Percentiles rank a stretch among this genome's conserved stretches.
phyloP scores from a whole-genome alignment of 2,329 filamentous ascomycete genomes.

The Fonsecaea monophora region DNA sequence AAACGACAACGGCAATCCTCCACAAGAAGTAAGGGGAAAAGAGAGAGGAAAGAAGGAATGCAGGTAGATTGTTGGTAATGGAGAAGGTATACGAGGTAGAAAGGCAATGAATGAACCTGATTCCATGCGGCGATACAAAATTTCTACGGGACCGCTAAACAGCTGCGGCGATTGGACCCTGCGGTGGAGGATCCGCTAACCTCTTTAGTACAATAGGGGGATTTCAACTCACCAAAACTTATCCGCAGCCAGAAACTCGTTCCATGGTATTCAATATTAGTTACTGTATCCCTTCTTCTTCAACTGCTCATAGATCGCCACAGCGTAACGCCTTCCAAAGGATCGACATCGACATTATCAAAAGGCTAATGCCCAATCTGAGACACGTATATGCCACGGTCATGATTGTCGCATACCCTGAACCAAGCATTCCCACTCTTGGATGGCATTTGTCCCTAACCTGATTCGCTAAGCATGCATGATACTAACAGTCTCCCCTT shows the following conservation, averaged over 20 bases:
- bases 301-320: no score
- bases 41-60: not conserved
- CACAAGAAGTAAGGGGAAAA: not conserved
- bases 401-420: no score
- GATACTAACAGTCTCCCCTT: no score
- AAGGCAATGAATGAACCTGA: not conserved
- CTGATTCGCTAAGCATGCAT: no score
- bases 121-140: slow-evolving; percentile 12
- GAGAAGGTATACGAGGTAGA: not conserved
- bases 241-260: not conserved
- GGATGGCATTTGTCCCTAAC: no score
- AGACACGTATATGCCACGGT: no score
- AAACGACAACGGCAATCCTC: not conserved
- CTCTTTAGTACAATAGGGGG: not conserved
- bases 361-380: no score
- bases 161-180: slow-evolving; percentile 8
- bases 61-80: not conserved
- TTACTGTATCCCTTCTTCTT: not conserved
- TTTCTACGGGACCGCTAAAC: slow-evolving; percentile 16
- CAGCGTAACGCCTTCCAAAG: no score
- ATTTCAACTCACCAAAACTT: not conserved
- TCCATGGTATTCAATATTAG: no score
- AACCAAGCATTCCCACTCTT: no score
- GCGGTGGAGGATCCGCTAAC: not conserved
- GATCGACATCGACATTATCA: no score